These are phyloP conservation scores for Styphnolobium japonicum DNA, from an alignment of 306 rosid species.

Conservation along the genomic window DNA sequence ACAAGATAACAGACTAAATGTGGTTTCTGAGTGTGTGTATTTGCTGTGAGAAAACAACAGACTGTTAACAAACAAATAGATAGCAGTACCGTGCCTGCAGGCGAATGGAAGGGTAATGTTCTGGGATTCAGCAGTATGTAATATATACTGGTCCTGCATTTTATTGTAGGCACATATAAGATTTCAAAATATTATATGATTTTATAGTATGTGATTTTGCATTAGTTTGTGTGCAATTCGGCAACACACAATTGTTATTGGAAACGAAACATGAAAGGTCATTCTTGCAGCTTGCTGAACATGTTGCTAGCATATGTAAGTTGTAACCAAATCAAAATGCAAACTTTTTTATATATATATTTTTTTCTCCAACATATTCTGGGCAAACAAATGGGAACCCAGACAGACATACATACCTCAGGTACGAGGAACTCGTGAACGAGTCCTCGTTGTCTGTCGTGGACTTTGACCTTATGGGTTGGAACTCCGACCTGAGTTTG, in stretches of 20 bases:
- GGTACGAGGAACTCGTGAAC: conserved; percentile 90
- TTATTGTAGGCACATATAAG: background rate
- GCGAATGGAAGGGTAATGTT: conserved; percentile 92
- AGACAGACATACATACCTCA: too few species aligned
- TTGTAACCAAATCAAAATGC: too few species aligned
- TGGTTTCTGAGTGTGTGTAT: background rate
- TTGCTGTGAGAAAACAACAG: background rate
- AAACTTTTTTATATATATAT: too few species aligned
- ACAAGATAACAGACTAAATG: background rate
- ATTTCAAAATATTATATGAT: background rate
- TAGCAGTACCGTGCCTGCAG: conserved; percentile 95
- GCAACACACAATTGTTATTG: too few species aligned
- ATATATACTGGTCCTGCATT: conserved; percentile 91
- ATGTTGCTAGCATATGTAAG: too few species aligned
- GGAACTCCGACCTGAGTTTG: conserved; percentile 51
- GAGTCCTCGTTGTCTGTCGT: conserved; percentile 68
- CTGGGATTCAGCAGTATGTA: conserved; percentile 92
- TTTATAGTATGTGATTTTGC: too few species aligned
- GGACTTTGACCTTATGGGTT: conserved; percentile 81
- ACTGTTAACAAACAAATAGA: conserved; percentile 12
- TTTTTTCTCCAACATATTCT: too few species aligned
- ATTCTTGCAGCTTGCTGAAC: too few species aligned
- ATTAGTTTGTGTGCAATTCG: too few species aligned
- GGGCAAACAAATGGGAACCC: too few species aligned
- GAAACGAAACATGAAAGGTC: too few species aligned